phyloP scores from a whole-genome alignment of 2,329 filamentous ascomycete genomes.

The Ceratocystis harringtonii region DNA sequence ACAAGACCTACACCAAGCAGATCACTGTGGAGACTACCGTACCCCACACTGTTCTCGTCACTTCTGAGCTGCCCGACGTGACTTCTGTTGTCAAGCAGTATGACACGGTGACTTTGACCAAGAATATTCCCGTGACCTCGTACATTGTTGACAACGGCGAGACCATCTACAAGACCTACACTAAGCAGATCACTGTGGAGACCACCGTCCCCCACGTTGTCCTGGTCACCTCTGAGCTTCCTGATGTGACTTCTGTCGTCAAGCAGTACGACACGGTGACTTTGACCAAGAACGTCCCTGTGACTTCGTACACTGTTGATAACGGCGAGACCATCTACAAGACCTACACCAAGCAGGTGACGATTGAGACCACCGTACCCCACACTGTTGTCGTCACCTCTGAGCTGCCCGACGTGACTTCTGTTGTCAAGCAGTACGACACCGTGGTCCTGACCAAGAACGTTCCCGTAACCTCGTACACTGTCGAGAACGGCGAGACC shows the following conservation, averaged over 20 bases:
- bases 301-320: conserved; percentile 5
- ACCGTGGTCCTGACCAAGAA: conserved; percentile 8
- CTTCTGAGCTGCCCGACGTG: conserved; percentile 10
- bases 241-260: conserved; percentile 4
- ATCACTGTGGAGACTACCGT: conserved; percentile 5
- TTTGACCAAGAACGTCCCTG: not conserved
- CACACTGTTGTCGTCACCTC: conserved; percentile 4
- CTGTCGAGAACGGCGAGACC: conserved; percentile 8
- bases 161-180: conserved; percentile 12
- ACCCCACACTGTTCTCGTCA: conserved; percentile 1
- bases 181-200: conserved; percentile 4
- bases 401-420: conserved; percentile 2
- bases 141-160: conserved; percentile 8
- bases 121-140: not conserved
- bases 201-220: conserved; percentile 1
- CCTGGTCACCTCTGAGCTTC: conserved; percentile 6
- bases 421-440: not conserved
- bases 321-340: conserved; percentile 12
- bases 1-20: conserved; percentile 7
- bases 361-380: not conserved
- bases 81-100: not conserved
- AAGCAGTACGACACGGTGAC: conserved; percentile 7
- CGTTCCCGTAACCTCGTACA: not conserved
- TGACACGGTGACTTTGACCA: not conserved
- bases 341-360: conserved; percentile 1